phyloP scores from a whole-genome alignment of 305 asterid genomes.

The Rubia peregrina region DNA sequence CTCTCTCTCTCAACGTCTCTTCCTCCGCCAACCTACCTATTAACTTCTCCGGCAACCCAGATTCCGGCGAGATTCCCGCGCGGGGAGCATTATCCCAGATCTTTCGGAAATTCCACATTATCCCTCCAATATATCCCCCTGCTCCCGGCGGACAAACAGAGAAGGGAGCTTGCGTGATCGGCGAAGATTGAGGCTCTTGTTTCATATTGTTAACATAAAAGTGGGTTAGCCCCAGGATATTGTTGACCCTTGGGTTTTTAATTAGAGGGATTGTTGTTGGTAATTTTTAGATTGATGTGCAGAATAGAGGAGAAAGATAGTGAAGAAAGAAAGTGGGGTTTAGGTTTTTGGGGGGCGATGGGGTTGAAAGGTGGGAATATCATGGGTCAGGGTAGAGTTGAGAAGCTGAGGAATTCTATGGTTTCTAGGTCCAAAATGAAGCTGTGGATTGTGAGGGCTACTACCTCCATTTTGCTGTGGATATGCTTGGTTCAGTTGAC shows the following conservation, averaged over 20 bases:
- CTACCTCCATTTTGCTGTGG: constrained; percentile 53
- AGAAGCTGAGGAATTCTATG: constrained; percentile 26
- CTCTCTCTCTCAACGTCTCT: not conserved
- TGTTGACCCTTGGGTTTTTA: not conserved
- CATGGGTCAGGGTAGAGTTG: constrained; percentile 17
- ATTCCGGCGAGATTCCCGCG: constrained; percentile 16
- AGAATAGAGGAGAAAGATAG: constrained; percentile 17
- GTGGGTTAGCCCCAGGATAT: not conserved
- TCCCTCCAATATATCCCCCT: not conserved
- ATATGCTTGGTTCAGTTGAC: constrained; percentile 63
- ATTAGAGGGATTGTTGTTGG: not conserved
- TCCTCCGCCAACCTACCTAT: not conserved
- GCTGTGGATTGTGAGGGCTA: constrained; percentile 63
- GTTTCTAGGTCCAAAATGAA: constrained; percentile 48
- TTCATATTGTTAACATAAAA: not conserved
- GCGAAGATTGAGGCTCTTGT: constrained; percentile 3
- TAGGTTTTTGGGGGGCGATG: constrained; percentile 10
- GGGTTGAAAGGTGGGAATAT: constrained; percentile 23
- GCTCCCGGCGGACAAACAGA: not conserved
- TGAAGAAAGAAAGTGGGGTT: constrained; percentile 24
- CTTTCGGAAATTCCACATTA: constrained; percentile 16
- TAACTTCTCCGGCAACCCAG: constrained; percentile 9
- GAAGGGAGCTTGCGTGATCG: constrained; percentile 2
- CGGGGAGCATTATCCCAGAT: constrained; percentile 5
- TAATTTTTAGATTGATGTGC: constrained; percentile 18